Evolutionary conservation across 495 filamentous ascomycete species (phyloP).

Genomic region (Parathielavia appendiculata): DNA sequence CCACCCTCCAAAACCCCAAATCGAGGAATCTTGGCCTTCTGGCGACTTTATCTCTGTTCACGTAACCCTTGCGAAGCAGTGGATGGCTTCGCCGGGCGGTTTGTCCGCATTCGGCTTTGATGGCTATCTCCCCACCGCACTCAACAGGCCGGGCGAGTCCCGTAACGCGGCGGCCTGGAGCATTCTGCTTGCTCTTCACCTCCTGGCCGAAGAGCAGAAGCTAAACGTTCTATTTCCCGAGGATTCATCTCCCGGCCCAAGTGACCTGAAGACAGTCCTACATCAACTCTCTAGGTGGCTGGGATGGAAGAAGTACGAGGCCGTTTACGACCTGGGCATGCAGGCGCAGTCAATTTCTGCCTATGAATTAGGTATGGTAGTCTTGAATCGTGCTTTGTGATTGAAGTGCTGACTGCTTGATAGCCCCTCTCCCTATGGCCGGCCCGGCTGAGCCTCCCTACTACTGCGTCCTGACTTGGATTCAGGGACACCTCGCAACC

Average conservation of each 20-base stretch:
- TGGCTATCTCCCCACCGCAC: slow-evolving; percentile 59
- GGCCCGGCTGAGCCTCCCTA: slow-evolving; percentile 54
- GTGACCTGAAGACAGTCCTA: slow-evolving; percentile 62
- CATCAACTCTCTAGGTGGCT: slow-evolving; percentile 80
- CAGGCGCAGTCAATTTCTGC: slow-evolving; percentile 35
- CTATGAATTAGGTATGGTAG: slow-evolving; percentile 26
- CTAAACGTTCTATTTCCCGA: slow-evolving; percentile 62
- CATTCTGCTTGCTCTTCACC: slow-evolving; percentile 72
- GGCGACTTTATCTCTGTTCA: slow-evolving; percentile 42
- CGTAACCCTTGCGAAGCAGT: slow-evolving; percentile 45
- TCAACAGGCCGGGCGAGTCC: slow-evolving; percentile 46
- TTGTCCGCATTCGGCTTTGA: slow-evolving; percentile 45
- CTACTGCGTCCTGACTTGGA: slow-evolving; percentile 59
- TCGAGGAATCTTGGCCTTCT: slow-evolving; percentile 25
- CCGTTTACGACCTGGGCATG: slow-evolving; percentile 67
- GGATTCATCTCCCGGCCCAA: slow-evolving; percentile 45
- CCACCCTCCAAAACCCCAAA: slow-evolving; percentile 8
- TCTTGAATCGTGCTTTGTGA: background rate
- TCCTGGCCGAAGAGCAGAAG: slow-evolving; percentile 83
- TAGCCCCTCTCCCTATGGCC: slow-evolving; percentile 17
- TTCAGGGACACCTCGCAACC: slow-evolving; percentile 60
- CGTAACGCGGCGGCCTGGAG: slow-evolving; percentile 59
- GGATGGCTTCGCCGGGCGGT: slow-evolving; percentile 53
- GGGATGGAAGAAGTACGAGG: slow-evolving; percentile 70
- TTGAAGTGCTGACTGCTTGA: slow-evolving; percentile 14